A percentile compares a stretch with the other conserved stretches of the same genome.
Evolutionary conservation across 495 filamentous ascomycete species (phyloP).

Genomic region (Penicillium mononematosum): DNA sequence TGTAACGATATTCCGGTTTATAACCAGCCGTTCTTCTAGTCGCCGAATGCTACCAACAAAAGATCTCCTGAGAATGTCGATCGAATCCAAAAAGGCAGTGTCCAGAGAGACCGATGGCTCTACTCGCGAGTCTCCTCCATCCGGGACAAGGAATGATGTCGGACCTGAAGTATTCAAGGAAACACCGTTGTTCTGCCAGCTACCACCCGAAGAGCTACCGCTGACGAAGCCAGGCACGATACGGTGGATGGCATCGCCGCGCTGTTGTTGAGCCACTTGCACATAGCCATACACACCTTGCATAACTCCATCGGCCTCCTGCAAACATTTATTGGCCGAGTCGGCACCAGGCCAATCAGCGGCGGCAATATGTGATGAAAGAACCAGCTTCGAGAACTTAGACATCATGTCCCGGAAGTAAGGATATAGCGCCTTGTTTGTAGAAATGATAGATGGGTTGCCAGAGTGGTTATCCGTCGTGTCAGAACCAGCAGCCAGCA

Average conservation of each 20-base stretch:
- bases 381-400: constrained; percentile 94
- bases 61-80: constrained; percentile 80
- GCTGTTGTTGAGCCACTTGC: constrained; percentile 87
- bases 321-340: constrained; percentile 87
- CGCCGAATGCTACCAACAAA: constrained; percentile 78
- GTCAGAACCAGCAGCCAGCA: constrained; percentile 92
- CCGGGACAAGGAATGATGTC: constrained; percentile 79
- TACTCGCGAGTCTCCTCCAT: constrained; percentile 62
- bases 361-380: constrained; percentile 97
- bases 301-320: constrained; percentile 93
- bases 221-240: constrained; percentile 88
- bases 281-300: constrained; percentile 93
- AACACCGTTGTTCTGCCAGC: constrained; percentile 90
- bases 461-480: constrained; percentile 99
- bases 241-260: constrained; percentile 85
- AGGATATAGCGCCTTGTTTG: constrained; percentile 92
- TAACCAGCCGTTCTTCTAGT: constrained; percentile 76
- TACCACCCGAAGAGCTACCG: constrained; percentile 76
- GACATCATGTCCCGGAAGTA: constrained; percentile 99
- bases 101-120: constrained; percentile 76
- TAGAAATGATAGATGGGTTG: constrained; percentile 97
- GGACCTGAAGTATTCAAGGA: constrained; percentile 65
- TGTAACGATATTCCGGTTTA: constrained; percentile 75
- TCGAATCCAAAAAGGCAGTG: constrained; percentile 68
- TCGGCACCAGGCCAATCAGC: constrained; percentile 86